These are phyloP conservation scores for Apophysomyces trapeziformis DNA, from an alignment of 371 early-diverging fungal genomes.

Conservation along the genomic window DNA sequence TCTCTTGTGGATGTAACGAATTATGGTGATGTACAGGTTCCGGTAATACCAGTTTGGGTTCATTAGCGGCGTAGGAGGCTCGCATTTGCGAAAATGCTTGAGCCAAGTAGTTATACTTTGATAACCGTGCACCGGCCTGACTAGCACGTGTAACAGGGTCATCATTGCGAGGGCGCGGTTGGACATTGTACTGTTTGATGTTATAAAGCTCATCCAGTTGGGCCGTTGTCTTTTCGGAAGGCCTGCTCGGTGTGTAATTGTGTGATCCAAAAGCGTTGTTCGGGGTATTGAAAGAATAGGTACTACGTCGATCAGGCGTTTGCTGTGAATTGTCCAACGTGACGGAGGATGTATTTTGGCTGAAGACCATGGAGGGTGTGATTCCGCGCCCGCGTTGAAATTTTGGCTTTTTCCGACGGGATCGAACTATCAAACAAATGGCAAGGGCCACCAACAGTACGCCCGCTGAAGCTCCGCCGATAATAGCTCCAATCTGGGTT, in stretches of 20 bases:
- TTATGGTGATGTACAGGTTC: background rate
- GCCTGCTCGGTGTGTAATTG: constrained; percentile 12
- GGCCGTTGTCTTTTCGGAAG: constrained; percentile 23
- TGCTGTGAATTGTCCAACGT: background rate
- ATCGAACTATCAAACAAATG: constrained; percentile 9
- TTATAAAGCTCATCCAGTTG: constrained; percentile 22
- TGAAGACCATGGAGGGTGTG: constrained; percentile 17
- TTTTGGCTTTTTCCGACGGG: constrained; percentile 9
- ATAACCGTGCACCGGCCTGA: constrained; percentile 34
- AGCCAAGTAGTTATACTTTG: constrained; percentile 45
- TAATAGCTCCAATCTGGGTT: background rate
- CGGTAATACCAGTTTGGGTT: constrained; percentile 2
- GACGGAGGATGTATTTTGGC: background rate
- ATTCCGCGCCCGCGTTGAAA: constrained; percentile 13
- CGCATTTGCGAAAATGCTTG: constrained; percentile 49
- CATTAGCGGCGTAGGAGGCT: constrained; percentile 19
- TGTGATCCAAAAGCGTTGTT: constrained; percentile 16
- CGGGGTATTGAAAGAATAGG: constrained; percentile 20
- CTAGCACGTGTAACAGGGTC: background rate
- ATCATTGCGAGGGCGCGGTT: background rate
- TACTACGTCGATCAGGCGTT: background rate
- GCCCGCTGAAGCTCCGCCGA: constrained; percentile 15
- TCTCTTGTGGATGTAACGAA: background rate
- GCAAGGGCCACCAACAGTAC: constrained; percentile 12
- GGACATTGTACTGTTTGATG: constrained; percentile 26